Evolutionary conservation across 495 filamentous ascomycete species (phyloP).

Genomic region (Oidiodendron maius): DNA sequence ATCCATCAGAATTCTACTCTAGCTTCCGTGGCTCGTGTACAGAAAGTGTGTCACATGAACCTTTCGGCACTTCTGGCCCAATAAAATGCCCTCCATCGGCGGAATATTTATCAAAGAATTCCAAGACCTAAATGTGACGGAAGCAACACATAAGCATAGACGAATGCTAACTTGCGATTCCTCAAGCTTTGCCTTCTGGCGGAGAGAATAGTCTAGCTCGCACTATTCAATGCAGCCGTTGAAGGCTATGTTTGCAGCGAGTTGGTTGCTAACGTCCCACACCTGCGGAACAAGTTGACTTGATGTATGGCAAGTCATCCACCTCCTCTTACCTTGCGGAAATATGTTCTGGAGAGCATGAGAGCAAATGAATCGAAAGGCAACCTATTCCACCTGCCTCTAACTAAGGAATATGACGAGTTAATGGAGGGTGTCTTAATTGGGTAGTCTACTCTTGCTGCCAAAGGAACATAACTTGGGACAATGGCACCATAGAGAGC

Average conservation of each 20-base stretch:
- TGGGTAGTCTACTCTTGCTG: background rate
- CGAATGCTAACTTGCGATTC: conserved; percentile 7
- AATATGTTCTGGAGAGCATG: conserved; percentile 5
- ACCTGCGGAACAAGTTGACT: conserved; percentile 1
- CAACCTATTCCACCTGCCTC: background rate
- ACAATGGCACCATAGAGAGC: background rate
- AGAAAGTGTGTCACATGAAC: no score
- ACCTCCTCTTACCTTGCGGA: background rate
- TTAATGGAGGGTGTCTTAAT: conserved; percentile 1
- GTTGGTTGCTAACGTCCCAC: conserved; percentile 1
- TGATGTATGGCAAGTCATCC: conserved; percentile 10
- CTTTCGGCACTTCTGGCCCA: no score
- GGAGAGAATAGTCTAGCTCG: conserved; percentile 10
- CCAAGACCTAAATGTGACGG: no score
- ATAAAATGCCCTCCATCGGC: no score
- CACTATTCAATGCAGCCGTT: conserved; percentile 17
- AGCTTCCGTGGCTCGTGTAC: no score
- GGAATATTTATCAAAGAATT: no score
- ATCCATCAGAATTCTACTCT: no score
- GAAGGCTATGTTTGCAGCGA: conserved; percentile 10
- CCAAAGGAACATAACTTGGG: background rate
- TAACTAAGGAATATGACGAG: conserved; percentile 3
- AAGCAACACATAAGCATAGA: background rate
- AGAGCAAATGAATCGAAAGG: background rate
- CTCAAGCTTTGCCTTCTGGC: conserved; percentile 18